Evolutionary conservation across 2,329 filamentous ascomycete genomes (phyloP).

Genomic region (Fusarium cicatricum): DNA sequence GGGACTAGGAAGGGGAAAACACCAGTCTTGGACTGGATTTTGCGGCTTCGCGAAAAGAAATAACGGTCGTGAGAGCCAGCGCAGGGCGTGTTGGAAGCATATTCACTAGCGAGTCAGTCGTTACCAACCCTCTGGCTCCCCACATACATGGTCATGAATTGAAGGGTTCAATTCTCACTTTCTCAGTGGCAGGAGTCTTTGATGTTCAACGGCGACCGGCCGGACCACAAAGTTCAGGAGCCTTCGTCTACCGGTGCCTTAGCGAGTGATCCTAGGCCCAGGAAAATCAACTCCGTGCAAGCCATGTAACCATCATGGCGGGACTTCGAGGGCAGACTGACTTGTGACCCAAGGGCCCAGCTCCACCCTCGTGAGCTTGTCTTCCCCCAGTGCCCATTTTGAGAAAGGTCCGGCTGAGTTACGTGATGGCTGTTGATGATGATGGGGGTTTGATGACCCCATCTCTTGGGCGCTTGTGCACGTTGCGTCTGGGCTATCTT

Average conservation of each 20-base stretch:
- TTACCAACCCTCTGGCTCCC: background rate
- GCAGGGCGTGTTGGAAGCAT: background rate
- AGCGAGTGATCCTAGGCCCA: background rate
- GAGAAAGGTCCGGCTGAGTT: conserved; percentile 9
- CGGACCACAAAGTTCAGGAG: background rate
- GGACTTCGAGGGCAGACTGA: conserved; percentile 1
- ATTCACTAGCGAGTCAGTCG: conserved; percentile 3
- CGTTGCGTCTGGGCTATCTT: background rate
- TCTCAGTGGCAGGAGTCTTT: background rate
- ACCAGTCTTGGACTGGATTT: background rate
- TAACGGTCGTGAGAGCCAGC: background rate
- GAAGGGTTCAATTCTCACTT: too few relatives aligned
- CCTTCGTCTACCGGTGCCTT: too few relatives aligned
- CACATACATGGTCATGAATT: conserved; percentile 6
- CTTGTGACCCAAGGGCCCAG: too few relatives aligned
- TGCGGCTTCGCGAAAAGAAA: conserved; percentile 6
- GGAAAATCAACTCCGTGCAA: background rate
- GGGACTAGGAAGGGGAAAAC: background rate
- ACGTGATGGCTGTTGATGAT: conserved; percentile 25
- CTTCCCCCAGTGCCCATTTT: conserved; percentile 13
- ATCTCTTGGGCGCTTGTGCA: background rate
- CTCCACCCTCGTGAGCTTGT: conserved; percentile 18
- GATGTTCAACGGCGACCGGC: background rate
- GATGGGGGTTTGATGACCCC: conserved; percentile 6
- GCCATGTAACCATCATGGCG: background rate